Conservation (phyloP, 2,329 filamentous ascomycete genomes). For the Sclerotinia trifoliorum region DNA sequence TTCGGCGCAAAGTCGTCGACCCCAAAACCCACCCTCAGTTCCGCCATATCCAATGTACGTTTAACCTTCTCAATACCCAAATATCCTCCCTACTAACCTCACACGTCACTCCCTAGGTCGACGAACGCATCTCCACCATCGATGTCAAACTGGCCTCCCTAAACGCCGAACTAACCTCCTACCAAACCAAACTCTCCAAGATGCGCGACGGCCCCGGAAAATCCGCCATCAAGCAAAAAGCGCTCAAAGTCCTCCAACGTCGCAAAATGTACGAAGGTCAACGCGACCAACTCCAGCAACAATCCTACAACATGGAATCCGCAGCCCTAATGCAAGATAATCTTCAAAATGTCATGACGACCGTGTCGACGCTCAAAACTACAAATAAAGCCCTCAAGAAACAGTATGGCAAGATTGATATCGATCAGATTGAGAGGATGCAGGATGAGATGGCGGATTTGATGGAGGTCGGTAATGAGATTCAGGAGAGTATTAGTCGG, state of each 20-base stretch:
- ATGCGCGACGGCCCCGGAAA: slow-evolving; percentile 97
- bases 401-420: slow-evolving; percentile 95
- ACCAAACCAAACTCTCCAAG: slow-evolving; percentile 82
- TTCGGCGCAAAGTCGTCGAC: slow-evolving; percentile 85
- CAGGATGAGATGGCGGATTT: slow-evolving; percentile 99
- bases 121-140: slow-evolving; percentile 78
- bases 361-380: slow-evolving; percentile 91
- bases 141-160: slow-evolving; percentile 93
- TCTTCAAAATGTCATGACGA: slow-evolving; percentile 97
- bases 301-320: slow-evolving; percentile 99
- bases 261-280: slow-evolving; percentile 93
- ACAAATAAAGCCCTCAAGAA: slow-evolving; percentile 89
- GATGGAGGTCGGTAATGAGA: slow-evolving; percentile 97
- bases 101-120: slow-evolving; percentile 52
- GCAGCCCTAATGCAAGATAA: slow-evolving; percentile 98
- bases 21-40: slow-evolving; percentile 84
- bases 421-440: slow-evolving; percentile 95
- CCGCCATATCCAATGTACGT: slow-evolving; percentile 75
- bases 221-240: slow-evolving; percentile 87
- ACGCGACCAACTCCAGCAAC: slow-evolving; percentile 87
- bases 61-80: slow-evolving; percentile 6
- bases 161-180: slow-evolving; percentile 83
- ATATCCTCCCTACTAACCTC: slow-evolving; percentile 21
- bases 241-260: slow-evolving; percentile 88
- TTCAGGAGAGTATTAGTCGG: slow-evolving; percentile 87